Percentiles rank a stretch among this genome's conserved stretches.
Evolutionary conservation across 495 filamentous ascomycete genomes (phyloP).

Genomic region (Tuber borchii): DNA sequence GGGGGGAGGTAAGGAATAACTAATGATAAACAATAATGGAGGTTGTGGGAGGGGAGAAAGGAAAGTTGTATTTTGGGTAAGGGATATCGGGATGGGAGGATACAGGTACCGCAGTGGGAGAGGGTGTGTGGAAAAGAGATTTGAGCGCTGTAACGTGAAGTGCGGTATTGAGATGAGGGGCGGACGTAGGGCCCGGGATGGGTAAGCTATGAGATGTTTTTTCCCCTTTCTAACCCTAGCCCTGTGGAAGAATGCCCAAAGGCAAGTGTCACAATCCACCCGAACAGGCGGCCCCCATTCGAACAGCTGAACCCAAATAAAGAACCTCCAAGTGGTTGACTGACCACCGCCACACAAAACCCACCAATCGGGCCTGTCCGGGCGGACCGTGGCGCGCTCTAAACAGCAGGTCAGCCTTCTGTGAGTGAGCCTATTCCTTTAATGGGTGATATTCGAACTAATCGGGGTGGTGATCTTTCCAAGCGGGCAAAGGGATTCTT

Average conservation of each 20-base stretch:
- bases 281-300: too few species aligned
- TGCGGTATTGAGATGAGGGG: neutral
- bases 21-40: slow-evolving; percentile 6
- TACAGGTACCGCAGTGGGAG: slow-evolving; percentile 16
- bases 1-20: neutral
- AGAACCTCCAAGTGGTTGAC: too few species aligned
- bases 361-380: too few species aligned
- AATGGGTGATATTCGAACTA: too few species aligned
- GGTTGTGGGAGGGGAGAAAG: slow-evolving; percentile 4
- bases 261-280: neutral
- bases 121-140: slow-evolving; percentile 31
- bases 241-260: neutral
- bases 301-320: too few species aligned
- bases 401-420: too few species aligned
- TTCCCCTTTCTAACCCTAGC: neutral
- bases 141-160: neutral
- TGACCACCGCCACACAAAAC: too few species aligned
- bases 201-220: neutral
- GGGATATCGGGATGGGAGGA: slow-evolving; percentile 12
- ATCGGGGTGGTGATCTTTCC: too few species aligned
- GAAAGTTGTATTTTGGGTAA: slow-evolving; percentile 21
- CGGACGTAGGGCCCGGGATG: neutral
- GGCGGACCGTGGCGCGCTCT: too few species aligned
- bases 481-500: neutral
- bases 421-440: too few species aligned